Evolutionary conservation across 2,329 filamentous ascomycete species (phyloP).

Genomic region (Curvularia hawaiiensis): DNA sequence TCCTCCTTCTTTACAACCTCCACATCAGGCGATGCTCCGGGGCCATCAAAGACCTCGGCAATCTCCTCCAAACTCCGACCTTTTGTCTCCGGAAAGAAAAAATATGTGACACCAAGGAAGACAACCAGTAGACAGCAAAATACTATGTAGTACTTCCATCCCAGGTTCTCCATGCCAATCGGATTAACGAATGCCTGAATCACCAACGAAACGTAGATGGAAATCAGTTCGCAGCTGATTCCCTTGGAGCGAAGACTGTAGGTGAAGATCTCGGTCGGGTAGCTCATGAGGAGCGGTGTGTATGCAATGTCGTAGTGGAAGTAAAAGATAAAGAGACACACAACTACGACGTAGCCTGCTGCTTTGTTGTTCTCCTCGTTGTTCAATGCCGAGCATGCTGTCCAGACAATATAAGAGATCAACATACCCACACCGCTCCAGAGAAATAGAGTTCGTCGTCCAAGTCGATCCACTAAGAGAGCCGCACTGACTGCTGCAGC

Average conservation of each 20-base stretch:
- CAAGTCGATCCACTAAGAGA: constrained; percentile 40
- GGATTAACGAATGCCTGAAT: constrained; percentile 65
- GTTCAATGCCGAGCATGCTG: constrained; percentile 22
- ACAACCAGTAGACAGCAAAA: constrained; percentile 35
- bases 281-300: constrained; percentile 44
- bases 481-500: constrained; percentile 55
- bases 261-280: constrained; percentile 55
- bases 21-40: background rate
- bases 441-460: constrained; percentile 42
- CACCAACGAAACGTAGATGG: constrained; percentile 60
- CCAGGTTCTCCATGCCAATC: constrained; percentile 36
- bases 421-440: constrained; percentile 41
- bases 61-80: constrained; percentile 30
- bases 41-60: constrained; percentile 25
- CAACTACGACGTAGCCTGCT: constrained; percentile 52
- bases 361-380: constrained; percentile 3
- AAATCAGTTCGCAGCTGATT: constrained; percentile 53
- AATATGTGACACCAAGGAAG: constrained; percentile 28
- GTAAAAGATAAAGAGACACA: constrained; percentile 57
- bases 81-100: constrained; percentile 33
- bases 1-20: background rate
- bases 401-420: constrained; percentile 41
- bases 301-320: constrained; percentile 7
- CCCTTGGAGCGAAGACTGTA: constrained; percentile 55
- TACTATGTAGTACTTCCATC: constrained; percentile 43